Conservation (phyloP, 345 rosid species). For the Lumnitzera racemosa region DNA sequence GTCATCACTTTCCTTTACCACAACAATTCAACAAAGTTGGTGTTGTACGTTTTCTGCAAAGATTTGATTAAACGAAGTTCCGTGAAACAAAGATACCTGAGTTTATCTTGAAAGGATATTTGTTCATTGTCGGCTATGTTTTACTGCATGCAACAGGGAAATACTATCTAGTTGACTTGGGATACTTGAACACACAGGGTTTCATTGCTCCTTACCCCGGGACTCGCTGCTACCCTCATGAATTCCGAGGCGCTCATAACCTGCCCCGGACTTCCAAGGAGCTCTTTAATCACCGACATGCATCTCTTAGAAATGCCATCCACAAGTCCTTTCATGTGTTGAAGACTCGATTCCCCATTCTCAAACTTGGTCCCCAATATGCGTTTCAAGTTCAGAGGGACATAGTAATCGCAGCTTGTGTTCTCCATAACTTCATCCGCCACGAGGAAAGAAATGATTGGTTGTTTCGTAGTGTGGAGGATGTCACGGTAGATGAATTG, state of each 20-base stretch:
- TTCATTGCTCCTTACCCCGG: constrained; percentile 73
- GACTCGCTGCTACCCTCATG: constrained; percentile 41
- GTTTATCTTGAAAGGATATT: neutral
- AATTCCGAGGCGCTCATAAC: constrained; percentile 56
- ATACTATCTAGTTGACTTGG: constrained; percentile 62
- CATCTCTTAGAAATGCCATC: constrained; percentile 41
- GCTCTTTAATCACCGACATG: constrained; percentile 70
- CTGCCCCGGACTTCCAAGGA: constrained; percentile 60
- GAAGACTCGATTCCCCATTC: constrained; percentile 66
- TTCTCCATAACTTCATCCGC: constrained; percentile 59
- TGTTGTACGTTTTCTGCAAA: neutral
- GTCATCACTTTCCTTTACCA: neutral
- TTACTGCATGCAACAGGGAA: constrained; percentile 37
- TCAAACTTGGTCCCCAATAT: constrained; percentile 64
- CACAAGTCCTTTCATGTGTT: constrained; percentile 42
- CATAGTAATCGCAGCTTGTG: constrained; percentile 71
- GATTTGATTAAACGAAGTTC: neutral
- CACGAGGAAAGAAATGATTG: constrained; percentile 66
- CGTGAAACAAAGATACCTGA: too few relatives aligned
- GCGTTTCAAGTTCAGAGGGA: constrained; percentile 76
- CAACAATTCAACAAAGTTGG: neutral
- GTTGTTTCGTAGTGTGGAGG: constrained; percentile 44
- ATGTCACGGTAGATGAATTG: constrained; percentile 26
- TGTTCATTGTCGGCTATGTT: neutral
- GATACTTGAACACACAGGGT: constrained; percentile 53